phyloP scores from a whole-genome alignment of 2,329 filamentous ascomycete genomes.

The Epichloe amarillans region DNA sequence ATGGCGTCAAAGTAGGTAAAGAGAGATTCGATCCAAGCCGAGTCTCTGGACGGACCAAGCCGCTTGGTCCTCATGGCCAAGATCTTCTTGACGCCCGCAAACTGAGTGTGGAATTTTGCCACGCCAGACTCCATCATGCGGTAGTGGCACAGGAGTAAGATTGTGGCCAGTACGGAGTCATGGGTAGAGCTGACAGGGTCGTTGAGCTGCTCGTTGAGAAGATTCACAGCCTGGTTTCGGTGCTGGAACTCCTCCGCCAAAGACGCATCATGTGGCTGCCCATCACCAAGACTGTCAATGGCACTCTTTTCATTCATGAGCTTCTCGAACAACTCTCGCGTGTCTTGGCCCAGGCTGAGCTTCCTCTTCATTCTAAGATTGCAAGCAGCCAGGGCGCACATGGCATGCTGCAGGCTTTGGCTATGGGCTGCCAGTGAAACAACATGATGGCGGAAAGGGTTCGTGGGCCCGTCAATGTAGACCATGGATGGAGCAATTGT shows the following conservation, averaged over 20 bases:
- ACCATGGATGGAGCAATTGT: conserved; percentile 87
- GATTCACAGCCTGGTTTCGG: conserved; percentile 61
- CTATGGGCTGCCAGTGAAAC: conserved; percentile 65
- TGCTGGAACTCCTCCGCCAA: conserved; percentile 76
- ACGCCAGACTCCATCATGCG: conserved; percentile 89
- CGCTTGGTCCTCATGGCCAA: conserved; percentile 54
- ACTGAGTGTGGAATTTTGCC: conserved; percentile 84
- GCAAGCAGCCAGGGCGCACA: conserved; percentile 78
- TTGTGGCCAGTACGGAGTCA: conserved; percentile 76
- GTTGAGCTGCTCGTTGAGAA: conserved; percentile 73
- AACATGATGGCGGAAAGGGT: conserved; percentile 77
- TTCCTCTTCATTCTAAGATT: conserved; percentile 76
- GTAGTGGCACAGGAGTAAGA: conserved; percentile 80
- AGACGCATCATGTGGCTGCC: conserved; percentile 47
- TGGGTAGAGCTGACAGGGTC: conserved; percentile 62
- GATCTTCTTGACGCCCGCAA: conserved; percentile 85
- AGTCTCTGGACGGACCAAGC: conserved; percentile 44
- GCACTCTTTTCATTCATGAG: conserved; percentile 31
- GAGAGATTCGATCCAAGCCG: conserved; percentile 81
- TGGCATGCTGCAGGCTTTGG: conserved; percentile 78
- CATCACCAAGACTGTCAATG: conserved; percentile 30
- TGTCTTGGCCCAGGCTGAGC: conserved; percentile 46
- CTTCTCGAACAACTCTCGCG: conserved; percentile 36
- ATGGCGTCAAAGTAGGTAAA: conserved; percentile 94
- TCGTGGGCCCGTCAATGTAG: conserved; percentile 72